These are phyloP conservation scores for Sporothrix euskadiensis DNA, from an alignment of 2,329 filamentous ascomycete species.

Conservation along the genomic window DNA sequence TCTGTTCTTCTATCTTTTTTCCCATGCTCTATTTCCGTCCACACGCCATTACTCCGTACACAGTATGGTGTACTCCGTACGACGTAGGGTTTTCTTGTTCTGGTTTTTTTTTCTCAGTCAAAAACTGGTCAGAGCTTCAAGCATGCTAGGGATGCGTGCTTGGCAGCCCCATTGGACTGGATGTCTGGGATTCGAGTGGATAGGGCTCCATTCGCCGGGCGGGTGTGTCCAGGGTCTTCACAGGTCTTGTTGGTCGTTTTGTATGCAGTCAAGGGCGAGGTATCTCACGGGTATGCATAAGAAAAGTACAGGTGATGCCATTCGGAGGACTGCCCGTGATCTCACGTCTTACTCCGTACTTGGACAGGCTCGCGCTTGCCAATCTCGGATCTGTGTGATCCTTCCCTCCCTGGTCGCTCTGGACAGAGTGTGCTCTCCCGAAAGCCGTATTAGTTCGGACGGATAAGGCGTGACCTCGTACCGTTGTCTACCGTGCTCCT, in stretches of 20 bases:
- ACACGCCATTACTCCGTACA: background rate
- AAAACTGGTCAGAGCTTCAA: slow-evolving; percentile 22
- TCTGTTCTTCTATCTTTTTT: background rate
- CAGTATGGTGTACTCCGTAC: background rate
- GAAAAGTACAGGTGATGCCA: slow-evolving; percentile 3
- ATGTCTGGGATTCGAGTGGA: slow-evolving; percentile 10
- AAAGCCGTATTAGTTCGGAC: background rate
- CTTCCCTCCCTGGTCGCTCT: background rate
- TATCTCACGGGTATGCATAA: background rate
- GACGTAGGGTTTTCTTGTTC: background rate
- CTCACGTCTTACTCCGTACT: slow-evolving; percentile 17
- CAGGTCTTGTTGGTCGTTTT: background rate
- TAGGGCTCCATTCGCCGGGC: background rate
- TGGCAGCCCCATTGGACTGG: slow-evolving; percentile 22
- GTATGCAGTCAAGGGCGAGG: background rate
- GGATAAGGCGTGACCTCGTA: background rate
- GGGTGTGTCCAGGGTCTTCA: background rate
- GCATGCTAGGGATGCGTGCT: slow-evolving; percentile 10
- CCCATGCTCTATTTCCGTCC: background rate
- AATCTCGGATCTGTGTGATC: slow-evolving; percentile 8
- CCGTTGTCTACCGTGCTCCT: slow-evolving; percentile 8
- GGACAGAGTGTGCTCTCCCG: slow-evolving; percentile 6
- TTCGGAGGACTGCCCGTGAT: background rate
- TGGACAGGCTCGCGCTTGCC: slow-evolving; percentile 3
- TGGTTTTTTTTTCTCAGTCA: background rate